These are phyloP conservation scores for Diutina sp. DNA, from an alignment of 1,139 yeast species.

Conservation along the genomic window DNA sequence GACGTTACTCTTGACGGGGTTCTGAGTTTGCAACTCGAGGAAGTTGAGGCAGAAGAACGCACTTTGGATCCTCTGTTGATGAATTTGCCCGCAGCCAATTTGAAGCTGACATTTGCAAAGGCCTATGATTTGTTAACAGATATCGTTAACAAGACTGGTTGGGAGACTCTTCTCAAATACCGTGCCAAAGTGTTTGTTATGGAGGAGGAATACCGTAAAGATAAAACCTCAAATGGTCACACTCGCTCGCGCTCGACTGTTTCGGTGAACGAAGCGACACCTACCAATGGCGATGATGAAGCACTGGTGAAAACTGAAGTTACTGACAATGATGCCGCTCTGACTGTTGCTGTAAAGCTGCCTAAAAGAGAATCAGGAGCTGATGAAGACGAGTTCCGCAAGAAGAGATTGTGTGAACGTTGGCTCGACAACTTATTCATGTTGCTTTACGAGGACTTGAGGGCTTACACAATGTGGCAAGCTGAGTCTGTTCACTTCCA, in stretches of 20 bases:
- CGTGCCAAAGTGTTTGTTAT: slow-evolving; percentile 84
- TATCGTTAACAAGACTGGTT: slow-evolving; percentile 62
- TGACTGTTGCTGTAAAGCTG: slow-evolving; percentile 26
- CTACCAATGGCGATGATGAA: slow-evolving; percentile 4
- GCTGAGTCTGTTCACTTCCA: slow-evolving; percentile 59
- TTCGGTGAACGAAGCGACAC: slow-evolving; percentile 8
- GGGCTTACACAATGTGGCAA: slow-evolving; percentile 84
- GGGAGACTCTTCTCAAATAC: slow-evolving; percentile 74
- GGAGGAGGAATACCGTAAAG: slow-evolving; percentile 78
- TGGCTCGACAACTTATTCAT: slow-evolving; percentile 88
- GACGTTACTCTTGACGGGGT: slow-evolving; percentile 65
- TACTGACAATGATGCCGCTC: slow-evolving; percentile 11
- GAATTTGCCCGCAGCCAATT: slow-evolving; percentile 62
- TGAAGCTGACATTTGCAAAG: slow-evolving; percentile 66
- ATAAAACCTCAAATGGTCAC: slow-evolving; percentile 11
- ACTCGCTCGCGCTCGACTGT: slow-evolving; percentile 5
- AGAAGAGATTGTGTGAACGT: slow-evolving; percentile 81
- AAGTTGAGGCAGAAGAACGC: slow-evolving; percentile 36
- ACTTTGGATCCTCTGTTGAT: slow-evolving; percentile 56
- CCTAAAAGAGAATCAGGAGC: slow-evolving; percentile 14
- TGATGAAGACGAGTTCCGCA: slow-evolving; percentile 30
- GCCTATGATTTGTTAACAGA: slow-evolving; percentile 75
- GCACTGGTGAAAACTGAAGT: slow-evolving; percentile 3
- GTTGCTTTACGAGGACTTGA: slow-evolving; percentile 77
- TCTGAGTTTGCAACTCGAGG: slow-evolving; percentile 40